Conservation (phyloP, 495 filamentous ascomycete species). For the Penicillium salamii region DNA sequence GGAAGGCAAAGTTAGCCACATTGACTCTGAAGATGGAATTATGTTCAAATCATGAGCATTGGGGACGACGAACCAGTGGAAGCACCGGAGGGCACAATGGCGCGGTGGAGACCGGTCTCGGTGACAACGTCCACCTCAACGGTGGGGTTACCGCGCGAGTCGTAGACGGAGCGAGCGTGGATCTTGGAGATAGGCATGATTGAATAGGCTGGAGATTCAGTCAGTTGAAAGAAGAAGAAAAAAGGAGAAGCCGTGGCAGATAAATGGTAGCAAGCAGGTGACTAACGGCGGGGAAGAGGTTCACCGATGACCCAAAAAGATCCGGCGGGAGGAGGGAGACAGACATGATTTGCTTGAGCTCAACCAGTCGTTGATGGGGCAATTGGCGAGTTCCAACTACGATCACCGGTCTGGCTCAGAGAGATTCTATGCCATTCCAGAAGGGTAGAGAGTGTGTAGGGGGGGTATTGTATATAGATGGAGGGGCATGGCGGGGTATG, state of each 20-base stretch:
- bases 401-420: slow-evolving; percentile 18
- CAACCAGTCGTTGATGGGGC: slow-evolving; percentile 17
- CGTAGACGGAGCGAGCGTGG: slow-evolving; percentile 98
- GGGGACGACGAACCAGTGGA: slow-evolving; percentile 72
- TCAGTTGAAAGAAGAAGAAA: slow-evolving; percentile 24
- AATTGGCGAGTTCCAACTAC: slow-evolving; percentile 19
- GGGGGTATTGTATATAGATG: slow-evolving; percentile 1
- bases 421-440: slow-evolving; percentile 12
- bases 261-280: slow-evolving; percentile 30
- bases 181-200: slow-evolving; percentile 95
- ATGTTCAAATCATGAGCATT: not conserved
- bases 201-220: slow-evolving; percentile 27
- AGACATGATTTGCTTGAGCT: slow-evolving; percentile 24
- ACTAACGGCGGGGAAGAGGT: slow-evolving; percentile 39
- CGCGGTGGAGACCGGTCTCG: slow-evolving; percentile 93
- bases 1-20: slow-evolving; percentile 3
- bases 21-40: not conserved
- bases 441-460: not conserved
- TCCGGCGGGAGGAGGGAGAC: slow-evolving; percentile 23
- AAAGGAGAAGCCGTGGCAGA: slow-evolving; percentile 17
- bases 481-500: slow-evolving; percentile 19
- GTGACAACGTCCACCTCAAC: slow-evolving; percentile 96
- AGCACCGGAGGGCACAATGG: slow-evolving; percentile 97
- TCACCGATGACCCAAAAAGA: slow-evolving; percentile 52
- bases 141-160: slow-evolving; percentile 98